Evolutionary conservation across 2,329 filamentous ascomycete species (phyloP).

Genomic region (Aquanectria penicillioides): DNA sequence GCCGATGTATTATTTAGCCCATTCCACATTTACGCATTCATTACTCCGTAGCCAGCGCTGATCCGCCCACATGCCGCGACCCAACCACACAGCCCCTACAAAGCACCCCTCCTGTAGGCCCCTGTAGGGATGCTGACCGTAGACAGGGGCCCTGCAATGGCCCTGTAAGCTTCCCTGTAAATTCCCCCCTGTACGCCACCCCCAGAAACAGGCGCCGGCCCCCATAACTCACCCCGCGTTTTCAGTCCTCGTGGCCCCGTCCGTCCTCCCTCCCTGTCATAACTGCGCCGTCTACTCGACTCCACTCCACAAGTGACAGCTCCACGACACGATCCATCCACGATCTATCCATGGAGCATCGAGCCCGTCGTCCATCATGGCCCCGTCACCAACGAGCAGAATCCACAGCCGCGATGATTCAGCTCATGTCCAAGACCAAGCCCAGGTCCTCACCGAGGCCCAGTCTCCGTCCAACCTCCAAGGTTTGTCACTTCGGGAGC

Average conservation of each 20-base stretch:
- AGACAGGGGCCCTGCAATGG: neutral
- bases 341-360: neutral
- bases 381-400: constrained; percentile 14
- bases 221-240: constrained; percentile 20
- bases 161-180: neutral
- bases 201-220: neutral
- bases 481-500: constrained; percentile 6
- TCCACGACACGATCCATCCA: too few relatives aligned
- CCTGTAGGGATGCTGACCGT: neutral
- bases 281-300: too few relatives aligned
- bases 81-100: too few relatives aligned
- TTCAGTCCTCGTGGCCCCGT: neutral
- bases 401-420: constrained; percentile 22
- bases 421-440: constrained; percentile 5
- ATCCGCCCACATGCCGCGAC: too few relatives aligned
- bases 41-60: too few relatives aligned
- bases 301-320: neutral
- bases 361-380: constrained; percentile 17
- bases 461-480: too few relatives aligned
- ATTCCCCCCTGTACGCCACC: neutral
- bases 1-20: too few relatives aligned
- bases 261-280: neutral
- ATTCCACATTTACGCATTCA: too few relatives aligned
- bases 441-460: too few relatives aligned
- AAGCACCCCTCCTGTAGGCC: constrained; percentile 1